A percentile compares a stretch with the other conserved stretches of the same genome.
These are phyloP conservation scores for Coemansia sp. DNA, from an alignment of 192 early-diverging fungal species.

Conservation along the genomic window DNA sequence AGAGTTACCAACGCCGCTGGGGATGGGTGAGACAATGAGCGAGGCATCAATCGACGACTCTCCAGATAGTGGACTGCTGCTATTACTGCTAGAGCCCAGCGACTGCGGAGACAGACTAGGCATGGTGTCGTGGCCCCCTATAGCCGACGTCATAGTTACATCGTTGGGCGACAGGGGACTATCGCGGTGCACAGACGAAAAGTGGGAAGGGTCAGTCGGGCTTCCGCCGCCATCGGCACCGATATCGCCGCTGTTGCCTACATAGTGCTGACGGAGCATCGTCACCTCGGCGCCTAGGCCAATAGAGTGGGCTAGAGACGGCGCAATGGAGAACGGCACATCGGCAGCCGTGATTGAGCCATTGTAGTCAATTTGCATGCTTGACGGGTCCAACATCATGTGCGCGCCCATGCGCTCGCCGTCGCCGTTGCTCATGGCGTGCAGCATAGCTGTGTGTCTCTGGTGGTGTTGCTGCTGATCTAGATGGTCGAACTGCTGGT, in stretches of 20 bases:
- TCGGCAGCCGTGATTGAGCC: constrained; percentile 19
- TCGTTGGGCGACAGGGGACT: constrained; percentile 9
- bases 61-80: constrained; percentile 10
- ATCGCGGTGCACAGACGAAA: neutral
- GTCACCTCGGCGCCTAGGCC: constrained; percentile 3
- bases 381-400: constrained; percentile 40
- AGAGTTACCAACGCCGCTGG: constrained; percentile 7
- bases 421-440: constrained; percentile 23
- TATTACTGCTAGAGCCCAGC: neutral
- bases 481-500: constrained; percentile 14
- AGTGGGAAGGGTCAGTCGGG: constrained; percentile 2
- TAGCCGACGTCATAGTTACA: constrained; percentile 13
- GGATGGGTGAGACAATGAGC: constrained; percentile 19
- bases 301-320: constrained; percentile 17
- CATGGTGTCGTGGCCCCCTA: constrained; percentile 2
- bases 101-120: neutral
- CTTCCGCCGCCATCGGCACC: constrained; percentile 3
- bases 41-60: constrained; percentile 5
- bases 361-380: constrained; percentile 37
- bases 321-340: constrained; percentile 21
- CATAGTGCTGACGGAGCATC: constrained; percentile 13
- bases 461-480: constrained; percentile 17
- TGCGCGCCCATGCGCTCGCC: constrained; percentile 16
- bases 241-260: neutral
- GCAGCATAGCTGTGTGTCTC: constrained; percentile 30